Percentiles rank a stretch among this genome's conserved stretches.
Evolutionary conservation across 169 alveolate genomes (phyloP).

Genomic region (Amoebophrya sp.): DNA sequence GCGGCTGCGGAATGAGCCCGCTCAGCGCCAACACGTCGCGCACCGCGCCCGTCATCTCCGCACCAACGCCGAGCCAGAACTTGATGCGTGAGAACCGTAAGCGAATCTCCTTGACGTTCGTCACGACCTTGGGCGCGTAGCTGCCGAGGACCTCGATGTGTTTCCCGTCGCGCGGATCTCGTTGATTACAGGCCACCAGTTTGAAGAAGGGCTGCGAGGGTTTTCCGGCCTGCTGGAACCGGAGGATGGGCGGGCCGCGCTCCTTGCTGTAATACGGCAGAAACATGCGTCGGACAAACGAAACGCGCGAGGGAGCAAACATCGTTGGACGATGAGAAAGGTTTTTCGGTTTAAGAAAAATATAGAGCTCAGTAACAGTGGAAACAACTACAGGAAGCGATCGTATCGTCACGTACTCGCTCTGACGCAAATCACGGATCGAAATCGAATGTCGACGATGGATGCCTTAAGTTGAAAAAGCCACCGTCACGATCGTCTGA

Average conservation of each 20-base stretch:
- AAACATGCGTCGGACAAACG: slow-evolving; percentile 32
- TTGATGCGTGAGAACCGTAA: slow-evolving; percentile 60
- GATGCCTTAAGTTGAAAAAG: too few species aligned
- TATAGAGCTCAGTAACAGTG: too few species aligned
- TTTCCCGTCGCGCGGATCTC: slow-evolving; percentile 69
- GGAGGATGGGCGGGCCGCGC: slow-evolving; percentile 35
- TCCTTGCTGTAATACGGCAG: slow-evolving; percentile 35
- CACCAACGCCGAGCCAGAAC: slow-evolving; percentile 68
- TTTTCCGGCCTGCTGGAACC: slow-evolving; percentile 35
- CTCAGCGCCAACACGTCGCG: slow-evolving; percentile 22
- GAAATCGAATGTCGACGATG: too few species aligned
- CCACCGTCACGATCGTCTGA: too few species aligned
- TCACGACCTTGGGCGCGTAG: slow-evolving; percentile 26
- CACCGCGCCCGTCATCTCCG: slow-evolving; percentile 37
- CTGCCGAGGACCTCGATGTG: slow-evolving; percentile 62
- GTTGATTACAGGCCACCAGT: slow-evolving; percentile 64
- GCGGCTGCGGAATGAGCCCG: slow-evolving; percentile 49
- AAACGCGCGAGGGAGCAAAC: neutral
- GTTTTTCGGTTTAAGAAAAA: too few species aligned
- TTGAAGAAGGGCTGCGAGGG: slow-evolving; percentile 38
- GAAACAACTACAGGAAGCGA: too few species aligned
- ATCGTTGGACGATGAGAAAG: too few species aligned
- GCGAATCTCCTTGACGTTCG: slow-evolving; percentile 50
- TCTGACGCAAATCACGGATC: too few species aligned
- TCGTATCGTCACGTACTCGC: too few species aligned